Evolutionary conservation across 1,284 basidiomycete species (phyloP), one percentile per base, ranked within the genome.

Genomic region (Phlebopus sp.): DNA sequence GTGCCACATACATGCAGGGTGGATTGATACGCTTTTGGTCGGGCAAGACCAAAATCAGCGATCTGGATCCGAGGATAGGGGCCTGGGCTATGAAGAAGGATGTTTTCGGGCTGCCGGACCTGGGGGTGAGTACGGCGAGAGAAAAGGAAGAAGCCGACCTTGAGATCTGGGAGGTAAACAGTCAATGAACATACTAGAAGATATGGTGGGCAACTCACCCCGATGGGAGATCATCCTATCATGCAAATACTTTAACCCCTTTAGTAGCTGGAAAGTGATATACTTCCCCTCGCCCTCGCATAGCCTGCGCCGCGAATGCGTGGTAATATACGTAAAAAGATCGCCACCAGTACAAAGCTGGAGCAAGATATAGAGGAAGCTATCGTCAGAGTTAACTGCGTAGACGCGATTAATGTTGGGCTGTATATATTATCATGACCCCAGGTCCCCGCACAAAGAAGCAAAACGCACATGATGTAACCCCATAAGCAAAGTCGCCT

Each of bases 341-440:
- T 94, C 91, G 15, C 92, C 90, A 5, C 91, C 91, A 0, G 89
- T 90, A 54, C 87, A 90, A 5, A 93, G 74, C 60, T 92, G 83
- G 36, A 93, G 78, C 62, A 93, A 89, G 42, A 94, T 84, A 65
- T 92, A 85, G 79, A 88, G 71, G 61, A 85, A 83, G 49, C 75
- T 74, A 2, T 80, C 73, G 50, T 82, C 73, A 43, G 84, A 70
- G 52, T 82, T 77, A 18, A 88, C 84, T 46, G 82, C 84, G 55
- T 84, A 80, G 31, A 92, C 80, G 38, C 79, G 75, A 58, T 89
- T 90, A 47, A 93, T 87, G 55, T 91, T 92, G 4, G 90, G 87
- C 88, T 91, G 50, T 41, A 36, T 43, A 44, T 25, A 27, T 21
- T 18, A 35, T 18, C 42, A 34, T 23, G 21, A 23, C 21, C 30